Base-by-base conservation (phyloP, 257 asterid genomes). In the Nicotiana tomentosiformis region DNA sequence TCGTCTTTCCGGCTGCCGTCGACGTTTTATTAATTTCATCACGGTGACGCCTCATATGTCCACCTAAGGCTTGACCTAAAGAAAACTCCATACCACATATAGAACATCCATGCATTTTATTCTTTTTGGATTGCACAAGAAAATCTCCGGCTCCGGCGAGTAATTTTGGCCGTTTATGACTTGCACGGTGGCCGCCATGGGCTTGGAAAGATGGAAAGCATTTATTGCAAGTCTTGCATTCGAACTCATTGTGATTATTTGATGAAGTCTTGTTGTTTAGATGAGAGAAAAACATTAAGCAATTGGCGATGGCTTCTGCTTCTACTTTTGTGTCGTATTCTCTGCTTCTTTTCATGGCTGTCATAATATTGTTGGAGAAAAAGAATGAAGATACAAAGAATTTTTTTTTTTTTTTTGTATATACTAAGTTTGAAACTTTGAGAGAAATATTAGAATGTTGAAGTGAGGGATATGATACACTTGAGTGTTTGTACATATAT, bases 211-310 rank as follows among this genome's bases (percentile, higher is more conserved):
- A 70, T 1, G 69, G 12, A 5, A 82, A 82, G 1, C 56, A 23
- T 32, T 74, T 57, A 62, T 20, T 23, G 10, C 84, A 82, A 29
- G 84, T 82, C 81, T 72, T 82, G 77, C 85, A 82, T 67, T 72
- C 64, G 18, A 82, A 82, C 16, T 81, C 65, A 65, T 32, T 32
- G 33, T 32, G 33, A 32, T 32, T 32, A 32, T 65, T 23, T 53
- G 62, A 51, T 26, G 61, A 10, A 11, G 11, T 10, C 7, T 33
- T 32, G 26, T 33, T 18, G 17, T 10, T 29, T 7, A 66, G 3
- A 4, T 46, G 61, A 16, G 83, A 80, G 5, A 29, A 68, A 16
- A 65, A 30, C 35, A n/a, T 33, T 14, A 65, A 33, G 5, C 83
- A 35, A 5, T 80, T 80, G 2, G 83, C 77, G 77, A 80, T 80